Base-by-base conservation (phyloP, 139 green algal species). In the Picochlorum sp. region DNA sequence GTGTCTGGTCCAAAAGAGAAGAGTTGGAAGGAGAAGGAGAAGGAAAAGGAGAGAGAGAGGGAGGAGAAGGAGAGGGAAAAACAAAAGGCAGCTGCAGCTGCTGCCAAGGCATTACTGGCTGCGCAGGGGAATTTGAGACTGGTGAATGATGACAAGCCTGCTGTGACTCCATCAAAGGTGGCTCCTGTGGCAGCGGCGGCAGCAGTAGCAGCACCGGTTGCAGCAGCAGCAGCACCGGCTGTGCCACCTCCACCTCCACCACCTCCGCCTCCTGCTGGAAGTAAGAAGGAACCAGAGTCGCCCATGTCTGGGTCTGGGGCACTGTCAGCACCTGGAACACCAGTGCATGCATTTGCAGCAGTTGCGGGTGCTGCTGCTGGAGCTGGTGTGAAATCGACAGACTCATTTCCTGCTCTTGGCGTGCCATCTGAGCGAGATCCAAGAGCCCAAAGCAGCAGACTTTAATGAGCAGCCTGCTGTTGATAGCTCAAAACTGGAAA, bases 21-120 rank as follows among this genome's bases (percentile, higher is more conserved):
- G 23, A 63, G 67, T 15, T 18, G 23, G 16, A 51, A 61, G 23
- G 73, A 84, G 49, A 72, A 45, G 15, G 74, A 82, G 51, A 67
- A 49, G 20, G 66, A 83, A 37, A 65, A 81, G 54, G 74, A 84
- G 55, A 74, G 74, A 57, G 79, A 86, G 65, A 51, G 65, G 26
- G 71, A 78, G 56, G 68, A 93, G 62, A 79, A 82, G 68, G 83
- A 92, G 63, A 70, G 80, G 15, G 84, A 95, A 67, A 73, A 81
- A 47, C 79, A 89, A 61, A 74, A 84, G 1, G 86, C 84, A 9
- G 82, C 81, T 6, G 86, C 83, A 1, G 73, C 69, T 21, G 86
- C 86, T 9, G 81, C 78, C 60, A 93, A 92, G 75, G 78, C 76
- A 28, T 85, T 93, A 78, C 80, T 93, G 20, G 82, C 87, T 20